Evolutionary conservation across 352 stramenopile genomes (phyloP), one percentile per base, ranked within the genome.

Genomic region (Porosira glacialis): DNA sequence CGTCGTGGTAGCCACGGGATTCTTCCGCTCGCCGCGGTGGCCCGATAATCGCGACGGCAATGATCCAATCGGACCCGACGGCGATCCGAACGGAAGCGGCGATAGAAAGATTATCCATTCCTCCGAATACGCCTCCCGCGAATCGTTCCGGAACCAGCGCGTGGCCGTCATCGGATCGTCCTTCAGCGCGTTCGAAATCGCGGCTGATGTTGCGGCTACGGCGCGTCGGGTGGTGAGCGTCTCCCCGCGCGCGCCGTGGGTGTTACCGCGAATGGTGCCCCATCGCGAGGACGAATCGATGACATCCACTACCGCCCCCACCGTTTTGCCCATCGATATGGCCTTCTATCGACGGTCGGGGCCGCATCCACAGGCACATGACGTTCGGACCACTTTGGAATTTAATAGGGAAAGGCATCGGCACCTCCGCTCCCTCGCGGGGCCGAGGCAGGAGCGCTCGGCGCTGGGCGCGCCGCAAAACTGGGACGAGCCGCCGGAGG

Each of bases 101-200:
- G 63, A 41, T 39, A 52, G 55, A 33, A 24, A 74, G 41, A 57
- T 83, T 5, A 58, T 83, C 13, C 74, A 86, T 67, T 82, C 78
- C 21, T 65, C 65, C 19, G 49, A 79, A 17, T 86, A 86, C 39
- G 13, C 27, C 44, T 49, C 26, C 30, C 57, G 69, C 38, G 21
- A 55, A 35, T 31, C 59, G 3, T 79, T 81, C 61, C 45, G 38
- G 50, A 47, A 74, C 56, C 57, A 81, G 60, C 73, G 68, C 13
- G 64, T 87, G 43, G 75, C 72, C 5, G 58, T 87, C 10, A 59
- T 83, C 30, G 79, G 79, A 50, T 63, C 67, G 21, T 84, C 75
- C 6, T 83, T 84, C 61, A 81, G 67, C 52, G 71, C 70, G 22
- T 64, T 87, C 11, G 79, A 84, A 68, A 87, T 87, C 64, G 71